Base-by-base conservation (phyloP, 805 yeast genomes). In the Kuraishia piskuri region DNA sequence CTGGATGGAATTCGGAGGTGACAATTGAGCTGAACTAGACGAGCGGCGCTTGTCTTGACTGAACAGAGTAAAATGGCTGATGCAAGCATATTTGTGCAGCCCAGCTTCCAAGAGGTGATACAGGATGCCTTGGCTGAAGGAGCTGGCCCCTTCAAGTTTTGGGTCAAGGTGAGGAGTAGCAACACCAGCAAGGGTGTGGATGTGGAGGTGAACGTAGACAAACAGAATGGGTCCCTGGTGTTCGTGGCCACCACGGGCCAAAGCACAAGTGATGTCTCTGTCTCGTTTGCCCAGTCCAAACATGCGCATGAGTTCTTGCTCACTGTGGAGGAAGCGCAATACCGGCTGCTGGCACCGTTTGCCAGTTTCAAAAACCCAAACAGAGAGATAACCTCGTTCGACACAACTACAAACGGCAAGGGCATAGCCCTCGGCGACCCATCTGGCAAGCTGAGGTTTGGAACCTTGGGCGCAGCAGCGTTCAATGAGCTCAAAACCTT, bases 391-490 rank as follows among this genome's bases (percentile, higher is more conserved):
- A 21, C 47, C 19, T 45, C 47, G 22, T 25, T 22, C 5, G 49
- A 47, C n/a, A 22, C 22, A 7, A 20, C 31, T 17, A 8, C 8
- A 23, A 17, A 23, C 14, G 49, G 31, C 26, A 22, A n/a, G 23
- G 14, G 10, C 3, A 47, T 58, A 14, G 61, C 55, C 1, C 21
- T 54, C 12, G 66, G 64, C 1, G 58, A 59, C 47, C 26, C 55
- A 17, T 37, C 53, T 14, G 64, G 66, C 2, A 36, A 19, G 7
- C n/a, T 61, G 10, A 22, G 22, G 7, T 56, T 57, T 46, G 59
- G 57, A 4, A 48, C 21, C 23, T 31, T 22, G 40, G 48, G 37
- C 14, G 40, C 14, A 8, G 56, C 24, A 24, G 24, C 19, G 14
- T 19, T 24, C 24, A 14, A 20, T 14, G 54, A 21, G 19, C 14